Evolutionary conservation across 2,329 filamentous ascomycete genomes (phyloP).

Genomic region (Dactylella cylindrospora): DNA sequence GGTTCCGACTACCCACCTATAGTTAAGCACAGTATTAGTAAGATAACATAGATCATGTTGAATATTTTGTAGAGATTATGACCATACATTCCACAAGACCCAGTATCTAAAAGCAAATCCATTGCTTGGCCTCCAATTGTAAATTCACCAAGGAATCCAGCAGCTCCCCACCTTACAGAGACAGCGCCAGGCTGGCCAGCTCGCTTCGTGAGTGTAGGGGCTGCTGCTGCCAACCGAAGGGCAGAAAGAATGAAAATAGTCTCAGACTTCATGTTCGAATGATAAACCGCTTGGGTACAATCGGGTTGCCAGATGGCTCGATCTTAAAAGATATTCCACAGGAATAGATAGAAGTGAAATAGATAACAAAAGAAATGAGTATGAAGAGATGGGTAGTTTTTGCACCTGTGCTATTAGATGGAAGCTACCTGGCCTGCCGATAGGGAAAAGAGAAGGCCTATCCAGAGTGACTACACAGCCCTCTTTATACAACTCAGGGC

Average conservation of each 20-base stretch:
- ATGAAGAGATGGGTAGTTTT: too few relatives aligned
- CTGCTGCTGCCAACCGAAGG: constrained; percentile 1
- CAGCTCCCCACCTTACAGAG: constrained; percentile 7
- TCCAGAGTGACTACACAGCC: too few relatives aligned
- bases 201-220: not conserved
- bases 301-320: too few relatives aligned
- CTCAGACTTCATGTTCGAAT: constrained; percentile 11
- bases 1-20: constrained; percentile 17
- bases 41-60: not conserved
- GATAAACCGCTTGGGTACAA: too few relatives aligned
- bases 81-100: constrained; percentile 19
- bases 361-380: too few relatives aligned
- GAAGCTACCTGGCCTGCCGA: too few relatives aligned
- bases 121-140: constrained; percentile 14
- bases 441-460: too few relatives aligned
- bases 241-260: not conserved
- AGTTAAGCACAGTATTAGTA: not conserved
- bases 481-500: too few relatives aligned
- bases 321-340: too few relatives aligned
- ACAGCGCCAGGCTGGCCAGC: constrained; percentile 5
- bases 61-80: not conserved
- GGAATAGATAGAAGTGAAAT: too few relatives aligned
- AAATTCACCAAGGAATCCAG: constrained; percentile 12
- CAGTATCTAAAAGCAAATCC: constrained; percentile 10
- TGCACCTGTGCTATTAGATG: too few relatives aligned